These are phyloP conservation scores for Lignosus rhinocerotis DNA, from an alignment of 1,284 basidiomycete genomes.

Conservation along the genomic window DNA sequence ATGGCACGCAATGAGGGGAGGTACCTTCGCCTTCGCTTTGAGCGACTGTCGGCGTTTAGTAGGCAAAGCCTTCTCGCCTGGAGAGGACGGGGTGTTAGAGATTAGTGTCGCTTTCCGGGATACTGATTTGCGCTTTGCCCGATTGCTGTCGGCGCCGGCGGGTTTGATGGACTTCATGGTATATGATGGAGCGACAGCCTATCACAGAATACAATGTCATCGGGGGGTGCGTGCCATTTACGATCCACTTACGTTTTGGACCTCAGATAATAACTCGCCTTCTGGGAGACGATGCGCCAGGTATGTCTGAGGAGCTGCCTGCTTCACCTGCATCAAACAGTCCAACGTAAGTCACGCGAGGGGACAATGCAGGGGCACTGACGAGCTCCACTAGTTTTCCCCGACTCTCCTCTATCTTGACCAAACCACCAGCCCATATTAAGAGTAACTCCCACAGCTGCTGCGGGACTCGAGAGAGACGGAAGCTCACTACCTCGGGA, in stretches of 20 bases:
- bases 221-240: neutral
- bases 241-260: conserved; percentile 49
- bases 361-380: conserved; percentile 10
- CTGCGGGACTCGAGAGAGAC: conserved; percentile 45
- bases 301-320: conserved; percentile 49
- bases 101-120: conserved; percentile 26
- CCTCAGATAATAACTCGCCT: conserved; percentile 54
- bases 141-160: conserved; percentile 31
- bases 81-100: neutral
- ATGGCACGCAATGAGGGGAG: conserved; percentile 50
- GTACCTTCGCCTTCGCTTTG: conserved; percentile 28
- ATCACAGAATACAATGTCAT: neutral
- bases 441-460: conserved; percentile 54
- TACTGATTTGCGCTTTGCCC: conserved; percentile 28
- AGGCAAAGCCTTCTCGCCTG: conserved; percentile 3
- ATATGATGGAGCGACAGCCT: conserved; percentile 51
- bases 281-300: conserved; percentile 57
- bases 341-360: neutral
- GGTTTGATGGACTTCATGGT: conserved; percentile 54
- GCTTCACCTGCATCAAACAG: conserved; percentile 26
- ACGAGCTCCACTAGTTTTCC: conserved; percentile 45
- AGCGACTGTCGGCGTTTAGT: conserved; percentile 27
- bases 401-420: conserved; percentile 45
- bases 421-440: conserved; percentile 57
- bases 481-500: conserved; percentile 46